Evolutionary conservation across 139 green algal species (phyloP).

Genomic region (Chlorella ohadii): DNA sequence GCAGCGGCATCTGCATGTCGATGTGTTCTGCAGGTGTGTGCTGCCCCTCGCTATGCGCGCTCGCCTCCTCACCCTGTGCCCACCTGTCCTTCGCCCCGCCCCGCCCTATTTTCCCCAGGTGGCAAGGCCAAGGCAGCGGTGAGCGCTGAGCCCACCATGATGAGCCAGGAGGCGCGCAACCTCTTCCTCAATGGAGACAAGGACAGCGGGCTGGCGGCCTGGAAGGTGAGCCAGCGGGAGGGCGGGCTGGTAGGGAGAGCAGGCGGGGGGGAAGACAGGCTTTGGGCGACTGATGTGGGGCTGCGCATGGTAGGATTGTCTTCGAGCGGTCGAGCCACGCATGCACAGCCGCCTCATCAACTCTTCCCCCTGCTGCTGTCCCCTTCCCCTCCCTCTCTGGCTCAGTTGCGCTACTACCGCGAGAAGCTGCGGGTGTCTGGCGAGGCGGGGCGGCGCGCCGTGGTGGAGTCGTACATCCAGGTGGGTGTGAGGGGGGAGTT

Average conservation of each 20-base stretch:
- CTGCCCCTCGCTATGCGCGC: too few species aligned
- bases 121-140: not conserved
- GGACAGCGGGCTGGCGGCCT: constrained; percentile 65
- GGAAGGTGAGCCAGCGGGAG: constrained; percentile 75
- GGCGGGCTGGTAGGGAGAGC: constrained; percentile 9
- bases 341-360: too few species aligned
- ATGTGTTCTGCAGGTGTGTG: too few species aligned
- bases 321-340: too few species aligned
- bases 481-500: not conserved
- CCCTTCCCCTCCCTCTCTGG: not conserved
- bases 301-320: too few species aligned
- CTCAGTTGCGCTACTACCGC: constrained; percentile 81
- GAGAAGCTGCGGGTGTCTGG: constrained; percentile 81
- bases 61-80: too few species aligned
- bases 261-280: too few species aligned
- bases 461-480: constrained; percentile 77
- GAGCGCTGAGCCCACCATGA: constrained; percentile 82
- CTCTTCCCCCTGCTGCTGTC: too few species aligned
- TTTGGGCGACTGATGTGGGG: too few species aligned
- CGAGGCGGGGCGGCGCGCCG: constrained; percentile 21
- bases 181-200: constrained; percentile 80
- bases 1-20: too few species aligned
- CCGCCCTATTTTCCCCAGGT: too few species aligned
- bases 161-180: constrained; percentile 74
- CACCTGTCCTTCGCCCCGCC: too few species aligned